Evolutionary conservation across 2,329 filamentous ascomycete species (phyloP), one percentile per base, ranked within the genome.

Genomic region (Aspergillus fructus): DNA sequence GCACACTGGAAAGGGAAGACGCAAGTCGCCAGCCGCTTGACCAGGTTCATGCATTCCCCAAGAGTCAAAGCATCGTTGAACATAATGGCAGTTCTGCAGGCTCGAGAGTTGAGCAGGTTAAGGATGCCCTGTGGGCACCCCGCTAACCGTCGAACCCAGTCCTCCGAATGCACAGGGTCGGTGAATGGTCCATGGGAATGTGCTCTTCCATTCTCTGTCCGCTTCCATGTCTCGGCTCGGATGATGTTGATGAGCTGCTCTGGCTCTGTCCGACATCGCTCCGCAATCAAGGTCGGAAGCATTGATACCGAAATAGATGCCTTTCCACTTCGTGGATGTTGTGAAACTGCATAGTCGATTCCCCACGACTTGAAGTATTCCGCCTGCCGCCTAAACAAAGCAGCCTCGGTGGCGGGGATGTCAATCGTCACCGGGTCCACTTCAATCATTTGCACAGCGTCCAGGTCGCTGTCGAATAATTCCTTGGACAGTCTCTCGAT

Each of bases 201-300:
- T 55, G 17, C 40, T 11, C 3, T 46, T 9, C 69, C 68, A 7
- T 74, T 71, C 49, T 87, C 85, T 9, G 84, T 79, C 1, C 85
- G 76, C 49, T 79, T 83, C 88, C 90, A 96, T 0, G 88, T 77
- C 68, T 96, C 90, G 5, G 82, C 81, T 7, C 93, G 85, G 8
- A 97, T 76, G 11, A 97, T 76, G 4, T 90, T 85, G 27, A 91
- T 84, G 1, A 93, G 76, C 1, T 96, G 73, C 6, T 83, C 81
- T 0, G 91, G 90, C 54, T 96, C 88, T 4, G 81, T 69, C 39
- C 83, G 83, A 71, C 92, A 96, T 46, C 93, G 83, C 67, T 96
- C 90, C 0, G 84, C 75, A 49, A 97, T 92, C 30, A 83, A 82
- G 0, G 83, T 81, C 0, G 93, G 93, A 0, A 97, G 78, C 3